Conservation (phyloP, 2,329 filamentous ascomycete species). For the Ceratocystis ficicola region DNA sequence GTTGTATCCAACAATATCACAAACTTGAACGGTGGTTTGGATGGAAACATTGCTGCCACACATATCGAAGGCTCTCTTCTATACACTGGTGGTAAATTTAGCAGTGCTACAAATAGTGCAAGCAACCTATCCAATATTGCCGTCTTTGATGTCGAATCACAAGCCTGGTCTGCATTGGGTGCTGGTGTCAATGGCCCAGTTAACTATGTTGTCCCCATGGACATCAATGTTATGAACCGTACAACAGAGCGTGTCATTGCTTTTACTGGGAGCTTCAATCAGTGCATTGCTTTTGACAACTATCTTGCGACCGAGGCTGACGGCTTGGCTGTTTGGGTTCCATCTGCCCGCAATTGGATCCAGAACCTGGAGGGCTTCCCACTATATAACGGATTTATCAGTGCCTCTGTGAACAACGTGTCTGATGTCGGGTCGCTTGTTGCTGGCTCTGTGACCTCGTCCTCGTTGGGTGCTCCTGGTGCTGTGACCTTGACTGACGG, state of each 20-base stretch:
- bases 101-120: slow-evolving; percentile 51
- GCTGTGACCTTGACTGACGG: slow-evolving; percentile 52
- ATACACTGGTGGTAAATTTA: slow-evolving; percentile 79
- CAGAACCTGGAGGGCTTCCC: slow-evolving; percentile 59
- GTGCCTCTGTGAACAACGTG: slow-evolving; percentile 53
- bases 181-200: slow-evolving; percentile 77
- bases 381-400: slow-evolving; percentile 59
- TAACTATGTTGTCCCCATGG: slow-evolving; percentile 58
- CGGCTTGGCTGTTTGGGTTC: slow-evolving; percentile 87
- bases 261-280: slow-evolving; percentile 67
- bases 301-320: slow-evolving; percentile 49
- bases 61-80: slow-evolving; percentile 53
- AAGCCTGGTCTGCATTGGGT: slow-evolving; percentile 67
- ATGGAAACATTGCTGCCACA: slow-evolving; percentile 64
- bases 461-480: slow-evolving; percentile 59
- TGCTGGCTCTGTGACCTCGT: slow-evolving; percentile 70
- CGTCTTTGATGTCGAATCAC: slow-evolving; percentile 55
- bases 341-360: slow-evolving; percentile 74
- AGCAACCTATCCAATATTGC: slow-evolving; percentile 64
- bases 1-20: slow-evolving; percentile 50
- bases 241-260: slow-evolving; percentile 62
- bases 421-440: slow-evolving; percentile 55
- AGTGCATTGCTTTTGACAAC: slow-evolving; percentile 55
- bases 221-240: slow-evolving; percentile 61
- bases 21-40: slow-evolving; percentile 59